Evolutionary conservation across 805 yeast species (phyloP), one percentile per base, ranked within the genome.

Genomic region (Trichomonascus vanleenenianus): DNA sequence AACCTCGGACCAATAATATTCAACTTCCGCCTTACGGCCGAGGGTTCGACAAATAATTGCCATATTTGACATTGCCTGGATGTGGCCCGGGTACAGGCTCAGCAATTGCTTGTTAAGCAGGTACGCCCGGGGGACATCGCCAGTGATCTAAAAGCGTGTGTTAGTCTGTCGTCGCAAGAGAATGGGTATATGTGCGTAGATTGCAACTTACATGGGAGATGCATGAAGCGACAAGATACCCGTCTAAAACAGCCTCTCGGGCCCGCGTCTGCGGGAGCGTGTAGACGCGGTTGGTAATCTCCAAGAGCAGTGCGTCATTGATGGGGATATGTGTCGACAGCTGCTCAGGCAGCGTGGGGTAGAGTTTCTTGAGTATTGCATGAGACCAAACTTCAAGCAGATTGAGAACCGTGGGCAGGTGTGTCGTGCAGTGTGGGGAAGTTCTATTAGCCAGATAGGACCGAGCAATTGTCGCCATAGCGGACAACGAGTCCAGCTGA

Each of bases 11-110:
- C 58, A 56, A 48, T 52, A 54, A 3, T 47, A 42, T n/a, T 55
- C 57, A 2, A 60, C 59, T 10, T 55, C 54, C 10, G 45, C 32
- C 9, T 40, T 42, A 25, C 50, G 56, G 14, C 39, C 45, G 14
- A 46, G 42, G 1, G 50, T 45, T 2, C 52, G 48, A 25, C 48
- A 45, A 1, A 55, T 50, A 2, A 55, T 56, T 2, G 60, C 60
- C 25, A 53, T 52, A 42, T 56, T 56, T 18, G 53, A 56, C 47
- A 56, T 42, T 14, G 57, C 58, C 20, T 56, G 57, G 2, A 55
- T 50, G 39, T 55, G 53, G 36, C 54, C 49, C 11, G 44, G 42
- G 2, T 36, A 30, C 15, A 46, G 20, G 7, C 32, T 22, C 6
- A 49, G 32, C 10, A 47, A 36, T 12, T 32, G 38, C 2, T 31